Percentiles rank a stretch among this genome's conserved stretches.
Conservation (phyloP, 1,284 basidiomycete genomes). For the Exobasidium cylindrosporum region DNA sequence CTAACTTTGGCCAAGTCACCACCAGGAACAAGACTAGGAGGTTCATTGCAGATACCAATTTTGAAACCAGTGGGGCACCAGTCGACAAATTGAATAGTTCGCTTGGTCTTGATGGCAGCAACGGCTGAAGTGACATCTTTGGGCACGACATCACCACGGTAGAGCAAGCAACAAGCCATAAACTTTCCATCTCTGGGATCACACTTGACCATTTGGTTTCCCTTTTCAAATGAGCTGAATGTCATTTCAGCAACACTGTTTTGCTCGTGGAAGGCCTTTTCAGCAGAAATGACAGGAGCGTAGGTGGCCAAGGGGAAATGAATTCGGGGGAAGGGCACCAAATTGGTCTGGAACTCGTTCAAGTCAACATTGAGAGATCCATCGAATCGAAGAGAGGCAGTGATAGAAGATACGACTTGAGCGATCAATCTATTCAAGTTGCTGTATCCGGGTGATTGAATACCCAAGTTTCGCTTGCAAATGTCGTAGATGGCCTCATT, state of each 20-base stretch:
- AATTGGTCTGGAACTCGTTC: conserved; percentile 98
- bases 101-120: conserved; percentile 81
- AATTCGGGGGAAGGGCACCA: conserved; percentile 79
- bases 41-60: conserved; percentile 92
- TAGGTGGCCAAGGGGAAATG: conserved; percentile 97
- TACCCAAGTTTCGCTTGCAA: conserved; percentile 90
- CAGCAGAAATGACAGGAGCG: conserved; percentile 83
- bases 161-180: conserved; percentile 64
- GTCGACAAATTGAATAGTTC: conserved; percentile 80
- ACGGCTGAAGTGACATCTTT: conserved; percentile 95
- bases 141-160: conserved; percentile 92
- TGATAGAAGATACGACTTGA: conserved; percentile 89
- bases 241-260: conserved; percentile 99
- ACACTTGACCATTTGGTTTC: conserved; percentile 84
- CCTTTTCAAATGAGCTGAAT: conserved; percentile 93
- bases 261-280: conserved; percentile 84
- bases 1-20: conserved; percentile 92
- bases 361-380: conserved; percentile 97
- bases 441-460: conserved; percentile 81
- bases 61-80: conserved; percentile 99
- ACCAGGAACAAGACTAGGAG: conserved; percentile 76
- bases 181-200: conserved; percentile 69
- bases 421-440: conserved; percentile 97
- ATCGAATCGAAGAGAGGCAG: conserved; percentile 94
- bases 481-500: conserved; percentile 83